Percentiles rank a stretch among this genome's conserved stretches.
These are phyloP conservation scores for Sporisorium sorghi DNA, from an alignment of 1,284 basidiomycete species.

Conservation along the genomic window DNA sequence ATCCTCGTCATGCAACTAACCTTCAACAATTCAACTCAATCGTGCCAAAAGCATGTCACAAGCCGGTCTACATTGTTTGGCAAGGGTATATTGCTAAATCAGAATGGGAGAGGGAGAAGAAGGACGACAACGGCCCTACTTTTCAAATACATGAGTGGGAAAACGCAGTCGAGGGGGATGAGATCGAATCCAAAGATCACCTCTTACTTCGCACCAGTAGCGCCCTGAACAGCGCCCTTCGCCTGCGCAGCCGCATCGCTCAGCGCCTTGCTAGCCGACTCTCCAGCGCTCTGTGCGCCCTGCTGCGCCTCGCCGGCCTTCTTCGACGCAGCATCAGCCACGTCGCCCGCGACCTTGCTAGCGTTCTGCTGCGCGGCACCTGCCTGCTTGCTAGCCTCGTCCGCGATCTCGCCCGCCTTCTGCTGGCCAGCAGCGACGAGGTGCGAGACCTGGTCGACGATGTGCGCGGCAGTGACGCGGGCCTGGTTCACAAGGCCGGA, in stretches of 20 bases:
- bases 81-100: conserved; percentile 43
- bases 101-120: background rate
- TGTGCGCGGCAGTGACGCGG: conserved; percentile 39
- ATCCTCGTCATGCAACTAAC: background rate
- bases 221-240: conserved; percentile 42
- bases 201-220: conserved; percentile 38
- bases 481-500: conserved; percentile 46
- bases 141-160: conserved; percentile 13
- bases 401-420: conserved; percentile 47
- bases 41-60: background rate
- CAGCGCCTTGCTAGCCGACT: conserved; percentile 43
- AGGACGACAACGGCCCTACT: background rate
- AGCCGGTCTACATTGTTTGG: background rate
- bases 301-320: conserved; percentile 35
- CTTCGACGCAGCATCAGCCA: conserved; percentile 26
- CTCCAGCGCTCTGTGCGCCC: conserved; percentile 25
- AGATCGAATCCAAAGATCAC: background rate
- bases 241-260: conserved; percentile 51
- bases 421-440: conserved; percentile 42
- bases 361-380: conserved; percentile 20
- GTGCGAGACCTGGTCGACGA: conserved; percentile 48
- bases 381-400: conserved; percentile 46
- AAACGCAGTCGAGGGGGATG: background rate
- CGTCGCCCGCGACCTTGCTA: conserved; percentile 24
- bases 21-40: background rate